Evolutionary conservation across 495 filamentous ascomycete genomes (phyloP).

Genomic region (Articulospora tetracladia): DNA sequence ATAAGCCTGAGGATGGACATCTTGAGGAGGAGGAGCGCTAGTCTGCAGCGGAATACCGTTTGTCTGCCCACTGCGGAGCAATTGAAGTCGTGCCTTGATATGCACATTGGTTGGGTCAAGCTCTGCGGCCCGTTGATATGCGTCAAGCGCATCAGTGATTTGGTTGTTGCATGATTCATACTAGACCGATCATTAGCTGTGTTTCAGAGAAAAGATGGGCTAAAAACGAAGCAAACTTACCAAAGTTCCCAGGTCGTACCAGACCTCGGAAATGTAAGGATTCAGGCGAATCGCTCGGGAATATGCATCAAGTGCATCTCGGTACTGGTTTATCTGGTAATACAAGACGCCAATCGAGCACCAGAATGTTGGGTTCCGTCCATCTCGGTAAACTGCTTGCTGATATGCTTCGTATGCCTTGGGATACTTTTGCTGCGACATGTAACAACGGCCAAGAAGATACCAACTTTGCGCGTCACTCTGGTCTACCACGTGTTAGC

Average conservation of each 20-base stretch:
- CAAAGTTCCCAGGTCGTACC: constrained; percentile 97
- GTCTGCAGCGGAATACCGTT: constrained; percentile 63
- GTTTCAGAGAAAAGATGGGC: constrained; percentile 9
- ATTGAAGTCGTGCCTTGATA: constrained; percentile 90
- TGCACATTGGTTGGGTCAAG: constrained; percentile 90
- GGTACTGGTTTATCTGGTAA: constrained; percentile 99
- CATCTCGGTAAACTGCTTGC: constrained; percentile 97
- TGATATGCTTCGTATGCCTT: constrained; percentile 99
- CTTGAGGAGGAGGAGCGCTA: constrained; percentile 69
- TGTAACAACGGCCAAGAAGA: constrained; percentile 94
- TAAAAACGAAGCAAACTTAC: constrained; percentile 50
- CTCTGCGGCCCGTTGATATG: constrained; percentile 91
- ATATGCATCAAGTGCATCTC: constrained; percentile 97
- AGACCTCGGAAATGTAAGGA: constrained; percentile 98
- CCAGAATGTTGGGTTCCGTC: constrained; percentile 98
- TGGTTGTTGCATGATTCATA: constrained; percentile 99
- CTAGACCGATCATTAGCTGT: constrained; percentile 38
- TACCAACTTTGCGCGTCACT: constrained; percentile 98
- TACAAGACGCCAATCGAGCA: constrained; percentile 99
- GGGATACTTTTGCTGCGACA: constrained; percentile 98
- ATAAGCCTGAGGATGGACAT: constrained; percentile 84
- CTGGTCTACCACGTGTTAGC: constrained; percentile 64
- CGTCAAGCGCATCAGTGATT: constrained; percentile 92
- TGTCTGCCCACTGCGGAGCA: constrained; percentile 75
- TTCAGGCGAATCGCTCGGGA: constrained; percentile 96